Conservation (phyloP, 371 early-diverging fungal genomes). For the Mortierella sp. region DNA sequence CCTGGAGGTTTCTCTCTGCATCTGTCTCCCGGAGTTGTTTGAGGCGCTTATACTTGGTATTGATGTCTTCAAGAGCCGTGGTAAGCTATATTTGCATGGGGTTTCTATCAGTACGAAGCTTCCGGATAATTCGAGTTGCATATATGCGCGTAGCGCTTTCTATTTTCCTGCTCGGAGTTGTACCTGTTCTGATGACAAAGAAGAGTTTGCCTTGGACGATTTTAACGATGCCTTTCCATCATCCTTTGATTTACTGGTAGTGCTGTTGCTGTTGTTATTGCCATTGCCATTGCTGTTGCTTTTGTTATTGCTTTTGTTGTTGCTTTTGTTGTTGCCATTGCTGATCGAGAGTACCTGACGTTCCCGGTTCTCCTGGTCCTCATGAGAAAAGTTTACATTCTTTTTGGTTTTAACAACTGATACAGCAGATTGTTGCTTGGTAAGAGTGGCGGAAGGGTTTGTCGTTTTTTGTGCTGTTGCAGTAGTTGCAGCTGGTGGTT, state of each 20-base stretch:
- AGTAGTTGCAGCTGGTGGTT: neutral
- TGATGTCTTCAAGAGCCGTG: constrained; percentile 33
- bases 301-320: neutral
- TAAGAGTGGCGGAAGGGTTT: neutral
- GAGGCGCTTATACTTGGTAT: constrained; percentile 32
- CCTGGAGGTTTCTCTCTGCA: constrained; percentile 35
- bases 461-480: neutral
- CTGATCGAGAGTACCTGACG: neutral
- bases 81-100: constrained; percentile 6
- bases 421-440: neutral
- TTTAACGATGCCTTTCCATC: constrained; percentile 2
- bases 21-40: constrained; percentile 45
- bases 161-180: neutral
- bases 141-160: neutral
- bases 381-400: neutral
- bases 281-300: neutral
- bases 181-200: constrained; percentile 38
- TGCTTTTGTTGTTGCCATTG: neutral
- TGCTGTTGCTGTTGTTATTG: neutral
- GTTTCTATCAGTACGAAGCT: neutral
- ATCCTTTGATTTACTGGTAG: neutral
- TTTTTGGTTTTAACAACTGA: constrained; percentile 11
- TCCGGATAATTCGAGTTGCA: neutral
- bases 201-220: neutral
- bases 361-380: constrained; percentile 33